Conservation (phyloP, 2,329 filamentous ascomycete genomes). For the Xylaria sp. region DNA sequence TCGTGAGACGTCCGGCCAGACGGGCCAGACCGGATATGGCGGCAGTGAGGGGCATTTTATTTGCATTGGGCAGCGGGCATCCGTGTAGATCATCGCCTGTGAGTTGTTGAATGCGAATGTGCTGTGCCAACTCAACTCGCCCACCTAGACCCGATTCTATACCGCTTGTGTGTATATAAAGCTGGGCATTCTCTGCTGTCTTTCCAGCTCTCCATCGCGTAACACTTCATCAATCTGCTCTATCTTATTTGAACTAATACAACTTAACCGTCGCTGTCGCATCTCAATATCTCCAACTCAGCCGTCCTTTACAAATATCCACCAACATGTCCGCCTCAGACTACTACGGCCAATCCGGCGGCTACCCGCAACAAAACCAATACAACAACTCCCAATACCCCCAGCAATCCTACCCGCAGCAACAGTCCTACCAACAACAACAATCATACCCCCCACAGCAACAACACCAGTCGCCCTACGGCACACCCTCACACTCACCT, state of each 20-base stretch:
- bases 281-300: not conserved
- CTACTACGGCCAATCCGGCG: slow-evolving; percentile 27
- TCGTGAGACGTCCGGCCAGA: not conserved
- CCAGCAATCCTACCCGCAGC: slow-evolving; percentile 13
- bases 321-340: slow-evolving; percentile 29
- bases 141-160: not conserved
- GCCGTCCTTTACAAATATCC: not conserved
- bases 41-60: not conserved
- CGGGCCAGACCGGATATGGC: not conserved
- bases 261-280: no score
- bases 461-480: slow-evolving; percentile 9
- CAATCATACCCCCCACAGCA: slow-evolving; percentile 21
- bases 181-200: not conserved
- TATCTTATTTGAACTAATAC: no score
- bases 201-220: not conserved
- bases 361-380: slow-evolving; percentile 18
- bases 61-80: not conserved
- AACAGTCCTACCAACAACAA: slow-evolving; percentile 16
- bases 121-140: not conserved
- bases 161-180: not conserved
- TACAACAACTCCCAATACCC: slow-evolving; percentile 23
- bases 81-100: not conserved
- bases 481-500: slow-evolving; percentile 17
- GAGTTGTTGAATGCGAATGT: not conserved
- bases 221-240: not conserved